These are phyloP conservation scores for Arthrobotrys conoides DNA, from an alignment of 2,329 filamentous ascomycete species.

Conservation along the genomic window DNA sequence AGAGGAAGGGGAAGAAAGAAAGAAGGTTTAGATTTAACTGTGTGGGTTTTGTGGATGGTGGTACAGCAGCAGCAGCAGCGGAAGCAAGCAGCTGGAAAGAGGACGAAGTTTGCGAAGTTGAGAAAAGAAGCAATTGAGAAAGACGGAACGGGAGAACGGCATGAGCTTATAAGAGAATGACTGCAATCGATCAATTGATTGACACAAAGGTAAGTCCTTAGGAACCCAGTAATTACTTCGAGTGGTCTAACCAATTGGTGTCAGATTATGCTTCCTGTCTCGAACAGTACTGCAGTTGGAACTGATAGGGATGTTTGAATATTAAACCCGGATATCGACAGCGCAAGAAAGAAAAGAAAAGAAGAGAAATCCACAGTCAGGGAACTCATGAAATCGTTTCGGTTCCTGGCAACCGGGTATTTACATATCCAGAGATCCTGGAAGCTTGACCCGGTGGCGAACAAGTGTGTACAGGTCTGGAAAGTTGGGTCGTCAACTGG, in stretches of 20 bases:
- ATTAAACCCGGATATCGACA: neutral
- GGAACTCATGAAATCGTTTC: constrained; percentile 35
- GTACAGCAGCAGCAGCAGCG: constrained; percentile 19
- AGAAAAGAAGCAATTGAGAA: neutral
- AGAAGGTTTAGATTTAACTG: constrained; percentile 26
- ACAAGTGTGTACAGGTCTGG: constrained; percentile 5
- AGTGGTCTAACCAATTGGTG: neutral
- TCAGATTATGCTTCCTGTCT: neutral
- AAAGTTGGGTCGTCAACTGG: neutral
- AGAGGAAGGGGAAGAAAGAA: neutral
- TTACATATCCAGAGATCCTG: constrained; percentile 42
- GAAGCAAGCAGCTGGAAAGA: constrained; percentile 10
- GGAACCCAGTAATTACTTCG: too few relatives aligned
- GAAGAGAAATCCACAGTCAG: constrained; percentile 17
- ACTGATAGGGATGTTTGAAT: constrained; percentile 2
- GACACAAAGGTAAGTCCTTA: neutral
- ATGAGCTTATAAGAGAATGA: constrained; percentile 17
- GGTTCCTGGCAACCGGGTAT: constrained; percentile 57
- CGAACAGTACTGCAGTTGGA: constrained; percentile 7
- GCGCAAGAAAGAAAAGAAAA: constrained; percentile 3
- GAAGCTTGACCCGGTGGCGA: constrained; percentile 17
- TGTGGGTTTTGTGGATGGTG: constrained; percentile 25
- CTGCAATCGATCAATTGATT: neutral
- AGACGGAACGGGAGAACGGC: constrained; percentile 8
- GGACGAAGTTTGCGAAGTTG: constrained; percentile 12